These are phyloP conservation scores for Fusarium drepaniforme DNA, from an alignment of 2,329 filamentous ascomycete species.

Conservation along the genomic window DNA sequence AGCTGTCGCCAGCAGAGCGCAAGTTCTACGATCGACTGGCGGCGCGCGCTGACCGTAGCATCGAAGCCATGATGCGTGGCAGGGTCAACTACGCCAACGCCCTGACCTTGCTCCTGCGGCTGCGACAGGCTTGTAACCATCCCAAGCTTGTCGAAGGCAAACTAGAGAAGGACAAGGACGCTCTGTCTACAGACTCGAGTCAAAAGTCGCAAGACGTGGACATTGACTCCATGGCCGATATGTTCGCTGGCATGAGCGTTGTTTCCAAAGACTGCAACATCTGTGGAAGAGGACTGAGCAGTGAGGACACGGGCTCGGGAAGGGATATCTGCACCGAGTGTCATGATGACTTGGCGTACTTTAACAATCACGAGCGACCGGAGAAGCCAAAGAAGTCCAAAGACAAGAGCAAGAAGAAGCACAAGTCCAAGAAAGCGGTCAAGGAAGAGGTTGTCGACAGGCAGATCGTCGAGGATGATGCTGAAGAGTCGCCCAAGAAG, in stretches of 20 bases:
- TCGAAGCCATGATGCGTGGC: slow-evolving; percentile 89
- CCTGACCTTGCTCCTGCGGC: slow-evolving; percentile 87
- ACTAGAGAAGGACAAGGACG: slow-evolving; percentile 88
- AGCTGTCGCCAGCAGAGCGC: slow-evolving; percentile 84
- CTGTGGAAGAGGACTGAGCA: slow-evolving; percentile 77
- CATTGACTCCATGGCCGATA: slow-evolving; percentile 85
- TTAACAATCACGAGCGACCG: slow-evolving; percentile 61
- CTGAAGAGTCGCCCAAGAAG: slow-evolving; percentile 27
- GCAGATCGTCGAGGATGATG: slow-evolving; percentile 24
- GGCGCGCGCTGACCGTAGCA: slow-evolving; percentile 84
- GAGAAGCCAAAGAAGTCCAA: slow-evolving; percentile 44
- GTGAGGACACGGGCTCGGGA: slow-evolving; percentile 56
- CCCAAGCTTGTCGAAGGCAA: slow-evolving; percentile 89
- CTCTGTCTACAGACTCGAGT: slow-evolving; percentile 73
- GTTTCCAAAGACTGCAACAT: slow-evolving; percentile 84
- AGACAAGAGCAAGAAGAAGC: slow-evolving; percentile 33
- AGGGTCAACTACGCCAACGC: slow-evolving; percentile 93
- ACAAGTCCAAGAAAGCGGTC: slow-evolving; percentile 26
- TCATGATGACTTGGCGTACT: slow-evolving; percentile 76
- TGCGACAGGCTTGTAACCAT: slow-evolving; percentile 96
- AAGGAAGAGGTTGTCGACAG: slow-evolving; percentile 28
- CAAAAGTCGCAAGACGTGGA: slow-evolving; percentile 70
- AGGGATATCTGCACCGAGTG: slow-evolving; percentile 78
- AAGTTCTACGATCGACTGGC: slow-evolving; percentile 89
- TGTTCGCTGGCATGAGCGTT: slow-evolving; percentile 88